A percentile compares a stretch with the other conserved stretches of the same genome.
Conservation (phyloP, 192 early-diverging fungal genomes). For the Backusella sp. region DNA sequence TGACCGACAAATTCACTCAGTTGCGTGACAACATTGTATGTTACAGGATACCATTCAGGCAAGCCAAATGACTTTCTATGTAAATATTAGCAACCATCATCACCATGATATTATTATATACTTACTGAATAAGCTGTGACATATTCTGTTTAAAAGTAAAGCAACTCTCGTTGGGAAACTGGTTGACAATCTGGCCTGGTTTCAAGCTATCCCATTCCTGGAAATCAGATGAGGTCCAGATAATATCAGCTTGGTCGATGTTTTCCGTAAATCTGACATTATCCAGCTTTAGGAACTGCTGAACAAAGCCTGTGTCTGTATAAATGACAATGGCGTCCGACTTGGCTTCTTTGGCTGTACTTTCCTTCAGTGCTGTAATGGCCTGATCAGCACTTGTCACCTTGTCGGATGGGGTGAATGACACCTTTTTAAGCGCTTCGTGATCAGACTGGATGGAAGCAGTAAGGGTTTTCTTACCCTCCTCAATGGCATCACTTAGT, state of each 20-base stretch:
- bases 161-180: constrained; percentile 43
- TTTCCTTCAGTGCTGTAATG: constrained; percentile 2
- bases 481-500: constrained; percentile 14
- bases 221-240: constrained; percentile 46
- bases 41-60: constrained; percentile 38
- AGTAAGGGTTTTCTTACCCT: neutral
- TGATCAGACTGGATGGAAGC: neutral
- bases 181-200: constrained; percentile 42
- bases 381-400: neutral
- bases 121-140: constrained; percentile 38
- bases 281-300: constrained; percentile 38
- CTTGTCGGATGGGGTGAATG: neutral
- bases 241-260: constrained; percentile 38
- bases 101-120: too few species aligned
- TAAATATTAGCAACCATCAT: neutral
- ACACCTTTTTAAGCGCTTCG: neutral
- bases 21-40: constrained; percentile 42
- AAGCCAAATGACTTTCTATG: constrained; percentile 14
- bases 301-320: constrained; percentile 44
- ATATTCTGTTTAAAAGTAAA: constrained; percentile 46
- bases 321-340: constrained; percentile 17
- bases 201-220: constrained; percentile 41
- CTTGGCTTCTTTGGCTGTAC: neutral
- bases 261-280: constrained; percentile 37
- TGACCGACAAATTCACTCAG: constrained; percentile 43